Percentiles rank a stretch among this genome's conserved stretches.
phyloP scores from a whole-genome alignment of 2,329 filamentous ascomycete species.

The Phyllosticta ampelicida region DNA sequence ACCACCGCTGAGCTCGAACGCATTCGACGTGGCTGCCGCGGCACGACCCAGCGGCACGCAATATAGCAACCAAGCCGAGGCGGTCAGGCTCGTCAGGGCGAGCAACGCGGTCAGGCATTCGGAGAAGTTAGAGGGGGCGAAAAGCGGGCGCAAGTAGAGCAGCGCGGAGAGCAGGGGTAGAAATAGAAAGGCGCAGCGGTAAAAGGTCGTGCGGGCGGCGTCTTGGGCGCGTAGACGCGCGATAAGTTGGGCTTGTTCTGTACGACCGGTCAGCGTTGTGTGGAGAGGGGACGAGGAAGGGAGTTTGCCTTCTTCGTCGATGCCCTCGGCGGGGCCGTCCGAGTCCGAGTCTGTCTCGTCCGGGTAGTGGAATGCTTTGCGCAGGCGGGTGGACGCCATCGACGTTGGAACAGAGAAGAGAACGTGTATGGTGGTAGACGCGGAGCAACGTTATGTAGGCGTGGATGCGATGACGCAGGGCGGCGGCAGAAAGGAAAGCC shows the following conservation, averaged over 20 bases:
- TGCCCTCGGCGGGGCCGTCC: slow-evolving; percentile 45
- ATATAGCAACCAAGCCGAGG: slow-evolving; percentile 52
- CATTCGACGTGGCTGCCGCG: slow-evolving; percentile 16
- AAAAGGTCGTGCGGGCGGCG: slow-evolving; percentile 21
- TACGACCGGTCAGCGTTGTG: slow-evolving; percentile 6
- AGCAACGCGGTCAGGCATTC: slow-evolving; percentile 42
- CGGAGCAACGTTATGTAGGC: no score
- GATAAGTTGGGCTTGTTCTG: slow-evolving; percentile 58
- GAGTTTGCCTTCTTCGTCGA: slow-evolving; percentile 62
- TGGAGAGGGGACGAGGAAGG: neutral
- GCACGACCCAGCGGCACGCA: slow-evolving; percentile 41
- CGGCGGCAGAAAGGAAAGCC: neutral
- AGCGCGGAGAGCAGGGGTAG: slow-evolving; percentile 48
- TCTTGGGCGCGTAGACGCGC: slow-evolving; percentile 44
- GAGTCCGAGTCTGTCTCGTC: slow-evolving; percentile 48
- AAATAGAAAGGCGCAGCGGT: slow-evolving; percentile 39
- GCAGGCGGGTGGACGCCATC: slow-evolving; percentile 53
- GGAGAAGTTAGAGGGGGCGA: slow-evolving; percentile 26
- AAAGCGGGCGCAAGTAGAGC: slow-evolving; percentile 44
- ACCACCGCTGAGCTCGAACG: neutral
- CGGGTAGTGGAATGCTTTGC: slow-evolving; percentile 69
- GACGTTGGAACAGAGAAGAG: no score
- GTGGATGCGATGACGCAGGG: slow-evolving; percentile 1
- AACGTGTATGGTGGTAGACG: no score
- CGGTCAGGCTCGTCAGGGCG: slow-evolving; percentile 51